Evolutionary conservation across 169 alveolate genomes (phyloP).

Genomic region (Plasmodium malariae): DNA sequence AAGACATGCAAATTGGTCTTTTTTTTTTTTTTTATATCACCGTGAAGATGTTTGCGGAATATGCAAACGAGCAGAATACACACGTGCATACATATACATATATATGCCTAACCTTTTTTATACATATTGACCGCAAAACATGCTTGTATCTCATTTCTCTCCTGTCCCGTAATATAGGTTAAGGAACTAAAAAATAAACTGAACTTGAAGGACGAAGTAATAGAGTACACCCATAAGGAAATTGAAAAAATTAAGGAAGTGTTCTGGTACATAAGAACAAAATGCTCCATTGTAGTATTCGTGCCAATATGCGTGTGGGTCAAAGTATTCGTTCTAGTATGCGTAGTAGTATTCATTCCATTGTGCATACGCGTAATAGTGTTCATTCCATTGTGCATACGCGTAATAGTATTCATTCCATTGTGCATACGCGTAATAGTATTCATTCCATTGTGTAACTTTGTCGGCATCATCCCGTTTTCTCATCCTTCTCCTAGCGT

Average conservation of each 20-base stretch:
- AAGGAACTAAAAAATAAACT: slow-evolving; percentile 61
- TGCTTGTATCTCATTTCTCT: neutral
- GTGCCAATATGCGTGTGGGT: neutral
- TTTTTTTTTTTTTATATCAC: too few relatives aligned
- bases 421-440: neutral
- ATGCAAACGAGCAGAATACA: too few relatives aligned
- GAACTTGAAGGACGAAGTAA: slow-evolving; percentile 55
- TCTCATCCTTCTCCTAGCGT: too few relatives aligned
- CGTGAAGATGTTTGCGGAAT: too few relatives aligned
- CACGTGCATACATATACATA: neutral
- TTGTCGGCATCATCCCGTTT: too few relatives aligned
- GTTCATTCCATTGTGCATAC: neutral
- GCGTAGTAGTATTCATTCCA: neutral
- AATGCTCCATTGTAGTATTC: neutral
- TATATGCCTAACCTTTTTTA: too few relatives aligned
- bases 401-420: neutral
- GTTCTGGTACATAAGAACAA: slow-evolving; percentile 45
- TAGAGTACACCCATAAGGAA: slow-evolving; percentile 68
- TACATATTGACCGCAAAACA: too few relatives aligned
- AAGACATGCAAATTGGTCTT: too few relatives aligned
- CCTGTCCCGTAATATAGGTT: neutral
- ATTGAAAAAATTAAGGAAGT: slow-evolving; percentile 72
- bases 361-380: neutral
- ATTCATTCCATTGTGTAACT: neutral
- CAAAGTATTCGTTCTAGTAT: neutral